phyloP scores from a whole-genome alignment of 2,329 filamentous ascomycete genomes.

The Colletotrichum zoysiae region DNA sequence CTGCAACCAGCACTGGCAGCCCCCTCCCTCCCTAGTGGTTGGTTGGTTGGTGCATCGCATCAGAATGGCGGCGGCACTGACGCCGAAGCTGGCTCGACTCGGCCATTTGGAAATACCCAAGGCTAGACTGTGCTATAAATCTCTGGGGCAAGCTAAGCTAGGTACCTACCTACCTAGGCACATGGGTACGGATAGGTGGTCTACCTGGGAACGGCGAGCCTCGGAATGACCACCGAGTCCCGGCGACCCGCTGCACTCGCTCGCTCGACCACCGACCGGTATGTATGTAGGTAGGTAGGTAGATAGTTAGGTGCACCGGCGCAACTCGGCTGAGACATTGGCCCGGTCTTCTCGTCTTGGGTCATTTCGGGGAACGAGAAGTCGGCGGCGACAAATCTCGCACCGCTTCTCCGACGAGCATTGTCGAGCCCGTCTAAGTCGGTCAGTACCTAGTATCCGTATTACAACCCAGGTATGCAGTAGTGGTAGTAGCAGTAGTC shows the following conservation, averaged over 20 bases:
- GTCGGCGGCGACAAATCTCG: not conserved
- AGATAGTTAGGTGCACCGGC: not conserved
- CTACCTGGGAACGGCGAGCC: not conserved
- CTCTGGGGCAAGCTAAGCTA: not conserved
- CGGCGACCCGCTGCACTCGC: not conserved
- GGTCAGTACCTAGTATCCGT: no score
- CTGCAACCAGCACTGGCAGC: constrained; percentile 10
- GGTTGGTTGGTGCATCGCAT: not conserved
- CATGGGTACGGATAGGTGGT: no score
- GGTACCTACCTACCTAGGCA: no score
- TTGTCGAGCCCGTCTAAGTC: not conserved
- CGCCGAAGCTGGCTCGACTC: constrained; percentile 1
- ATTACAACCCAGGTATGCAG: no score
- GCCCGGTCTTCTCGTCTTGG: not conserved
- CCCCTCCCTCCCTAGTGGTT: not conserved
- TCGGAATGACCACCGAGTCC: constrained; percentile 1
- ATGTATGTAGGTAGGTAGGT: no score
- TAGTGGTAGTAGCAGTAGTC: no score
- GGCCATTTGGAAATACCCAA: no score
- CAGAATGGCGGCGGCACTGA: constrained; percentile 12
- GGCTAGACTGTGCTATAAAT: not conserved
- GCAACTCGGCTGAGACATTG: not conserved
- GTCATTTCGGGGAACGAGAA: not conserved
- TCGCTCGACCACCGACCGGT: not conserved
- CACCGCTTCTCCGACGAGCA: not conserved